These are phyloP conservation scores for Magnolia officinalis DNA, from an alignment of 164 flowering plant genomes.

Conservation along the genomic window DNA sequence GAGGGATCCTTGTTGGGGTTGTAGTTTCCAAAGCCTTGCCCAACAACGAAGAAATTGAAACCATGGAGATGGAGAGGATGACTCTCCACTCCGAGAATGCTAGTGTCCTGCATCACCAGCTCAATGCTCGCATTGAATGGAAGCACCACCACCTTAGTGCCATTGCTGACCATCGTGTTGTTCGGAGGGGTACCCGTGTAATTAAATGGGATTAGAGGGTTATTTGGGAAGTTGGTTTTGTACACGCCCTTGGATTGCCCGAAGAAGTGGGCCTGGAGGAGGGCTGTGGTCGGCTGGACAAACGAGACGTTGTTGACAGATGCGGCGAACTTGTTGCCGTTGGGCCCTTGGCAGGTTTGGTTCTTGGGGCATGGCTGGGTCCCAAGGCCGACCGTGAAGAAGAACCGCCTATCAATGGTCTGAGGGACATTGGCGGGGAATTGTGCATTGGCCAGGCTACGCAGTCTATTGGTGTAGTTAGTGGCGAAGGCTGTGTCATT, in stretches of 20 bases:
- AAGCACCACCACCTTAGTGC: conserved; percentile 43
- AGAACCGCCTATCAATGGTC: conserved; percentile 37
- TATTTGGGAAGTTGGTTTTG: conserved; percentile 43
- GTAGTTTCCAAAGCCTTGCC: conserved; percentile 16
- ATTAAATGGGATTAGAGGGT: conserved; percentile 37
- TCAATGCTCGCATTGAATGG: conserved; percentile 54
- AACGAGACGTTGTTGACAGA: conserved; percentile 55
- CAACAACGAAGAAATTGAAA: conserved; percentile 14
- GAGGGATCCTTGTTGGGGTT: conserved; percentile 8
- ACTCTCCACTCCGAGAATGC: conserved; percentile 13
- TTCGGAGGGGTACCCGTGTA: conserved; percentile 57
- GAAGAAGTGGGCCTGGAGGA: conserved; percentile 49
- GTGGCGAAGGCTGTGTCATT: conserved; percentile 20
- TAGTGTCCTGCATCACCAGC: conserved; percentile 51
- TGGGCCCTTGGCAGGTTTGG: conserved; percentile 63
- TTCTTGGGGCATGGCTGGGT: conserved; percentile 35
- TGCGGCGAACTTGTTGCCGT: conserved; percentile 43
- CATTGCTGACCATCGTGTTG: conserved; percentile 37
- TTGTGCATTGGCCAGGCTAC: conserved; percentile 26
- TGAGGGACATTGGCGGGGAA: conserved; percentile 57
- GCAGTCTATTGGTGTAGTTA: conserved; percentile 14
- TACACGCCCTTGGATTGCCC: conserved; percentile 45
- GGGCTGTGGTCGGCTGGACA: conserved; percentile 36
- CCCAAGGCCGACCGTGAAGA: conserved; percentile 64
- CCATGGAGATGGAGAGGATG: conserved; percentile 17